Conservation (phyloP, 345 rosid species). For the Populus nigra region DNA sequence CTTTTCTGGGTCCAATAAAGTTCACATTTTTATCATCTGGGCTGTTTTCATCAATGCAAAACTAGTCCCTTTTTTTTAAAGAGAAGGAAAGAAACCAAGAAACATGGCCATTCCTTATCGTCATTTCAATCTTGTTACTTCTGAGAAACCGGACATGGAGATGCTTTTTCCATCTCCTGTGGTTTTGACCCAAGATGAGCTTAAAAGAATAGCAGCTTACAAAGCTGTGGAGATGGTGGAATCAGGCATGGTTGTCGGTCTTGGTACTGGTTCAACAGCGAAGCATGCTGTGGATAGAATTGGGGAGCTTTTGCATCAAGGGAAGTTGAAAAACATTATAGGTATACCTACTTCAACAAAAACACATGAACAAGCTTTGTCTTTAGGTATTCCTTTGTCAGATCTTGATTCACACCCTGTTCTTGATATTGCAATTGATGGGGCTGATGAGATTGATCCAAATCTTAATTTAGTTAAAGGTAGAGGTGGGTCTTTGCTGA, state of each 20-base stretch:
- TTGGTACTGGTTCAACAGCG: conserved; percentile 95
- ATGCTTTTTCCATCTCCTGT: conserved; percentile 24
- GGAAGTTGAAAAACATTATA: conserved; percentile 58
- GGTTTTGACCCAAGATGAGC: conserved; percentile 60
- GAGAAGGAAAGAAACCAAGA: not conserved
- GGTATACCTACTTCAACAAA: conserved; percentile 84
- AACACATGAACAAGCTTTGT: conserved; percentile 69
- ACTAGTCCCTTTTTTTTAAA: not conserved
- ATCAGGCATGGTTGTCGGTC: conserved; percentile 96
- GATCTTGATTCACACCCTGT: conserved; percentile 68
- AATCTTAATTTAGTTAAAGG: conserved; percentile 79
- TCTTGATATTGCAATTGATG: conserved; percentile 81
- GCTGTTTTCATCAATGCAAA: not conserved
- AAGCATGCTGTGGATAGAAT: conserved; percentile 86
- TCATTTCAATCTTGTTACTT: conserved; percentile 1
- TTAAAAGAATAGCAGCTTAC: conserved; percentile 71
- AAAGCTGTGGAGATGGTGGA: conserved; percentile 79
- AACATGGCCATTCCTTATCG: conserved; percentile 11
- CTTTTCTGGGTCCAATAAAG: not conserved
- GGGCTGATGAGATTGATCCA: conserved; percentile 93
- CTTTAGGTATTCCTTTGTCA: conserved; percentile 72
- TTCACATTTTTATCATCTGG: not conserved
- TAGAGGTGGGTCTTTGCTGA: conserved; percentile 76
- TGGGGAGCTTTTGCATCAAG: conserved; percentile 69
- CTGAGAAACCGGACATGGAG: conserved; percentile 4